Evolutionary conservation across 2,329 filamentous ascomycete species (phyloP), one percentile per base, ranked within the genome.

Genomic region (Talaromyces sp.): DNA sequence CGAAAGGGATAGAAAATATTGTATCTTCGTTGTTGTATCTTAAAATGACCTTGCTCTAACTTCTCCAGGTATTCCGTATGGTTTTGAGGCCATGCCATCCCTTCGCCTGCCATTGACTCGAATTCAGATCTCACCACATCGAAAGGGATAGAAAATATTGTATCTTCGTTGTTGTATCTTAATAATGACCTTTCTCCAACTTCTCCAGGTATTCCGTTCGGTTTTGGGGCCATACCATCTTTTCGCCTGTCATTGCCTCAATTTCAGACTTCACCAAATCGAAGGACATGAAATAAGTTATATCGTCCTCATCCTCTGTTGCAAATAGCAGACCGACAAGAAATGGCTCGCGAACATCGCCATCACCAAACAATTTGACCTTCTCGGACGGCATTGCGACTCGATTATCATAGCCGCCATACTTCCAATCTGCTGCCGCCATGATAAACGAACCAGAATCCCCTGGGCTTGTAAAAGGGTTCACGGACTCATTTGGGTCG

Each of bases 381-480:
- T n/a, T n/a, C n/a, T n/a, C n/a, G n/a, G n/a, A n/a, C n/a, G n/a
- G n/a, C n/a, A n/a, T 41, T 43, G 37, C 9, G 39, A 54, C 22
- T 54, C 22, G 22, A 40, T 54, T 54, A 43, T 41, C 52, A 43
- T 41, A 9, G 52, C 25, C 52, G 15, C 10, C 22, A 54, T n/a
- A 54, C 22, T 48, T 7, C 53, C 53, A 56, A 25, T 50, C 43
- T 39, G 41, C 41, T 28, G 41, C 31, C 10, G 40, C 41, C 10
- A 56, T 37, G 22, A 56, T 39, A 31, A 50, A 56, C 15, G 53
- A 48, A 28, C 53, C 53, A 21, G 53, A 50, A 31, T 56, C 53
- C n/a, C 53, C 53, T n/a, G 43, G 41, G 15, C 15, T 28, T 11
- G 41, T 15, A 48, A 56, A 56, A 39, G 1, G 22, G 17, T 33